Evolutionary conservation across 352 stramenopile genomes (phyloP).

Genomic region (Globisporangium acanthophoron): DNA sequence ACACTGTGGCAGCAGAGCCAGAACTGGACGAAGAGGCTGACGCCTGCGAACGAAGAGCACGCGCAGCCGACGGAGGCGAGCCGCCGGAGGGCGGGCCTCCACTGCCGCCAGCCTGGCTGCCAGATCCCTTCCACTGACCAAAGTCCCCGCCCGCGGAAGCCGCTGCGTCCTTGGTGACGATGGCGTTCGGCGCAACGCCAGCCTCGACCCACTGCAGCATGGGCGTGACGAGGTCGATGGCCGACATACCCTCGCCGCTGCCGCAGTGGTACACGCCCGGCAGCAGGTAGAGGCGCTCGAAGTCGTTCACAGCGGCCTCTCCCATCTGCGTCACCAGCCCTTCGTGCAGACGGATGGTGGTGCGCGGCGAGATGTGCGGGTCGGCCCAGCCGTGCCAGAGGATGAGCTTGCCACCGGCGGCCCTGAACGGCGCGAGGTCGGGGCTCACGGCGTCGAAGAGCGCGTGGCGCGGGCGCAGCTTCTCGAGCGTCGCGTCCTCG

Average conservation of each 20-base stretch:
- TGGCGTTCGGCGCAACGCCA: constrained; percentile 18
- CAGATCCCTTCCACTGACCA: constrained; percentile 5
- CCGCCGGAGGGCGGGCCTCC: no score
- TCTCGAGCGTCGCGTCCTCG: constrained; percentile 26
- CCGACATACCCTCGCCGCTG: constrained; percentile 27
- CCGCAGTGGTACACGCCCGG: constrained; percentile 42
- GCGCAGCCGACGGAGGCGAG: background rate
- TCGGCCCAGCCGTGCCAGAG: constrained; percentile 44
- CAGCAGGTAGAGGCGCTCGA: constrained; percentile 40
- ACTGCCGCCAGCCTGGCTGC: background rate
- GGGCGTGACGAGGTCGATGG: constrained; percentile 35
- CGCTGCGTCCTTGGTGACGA: constrained; percentile 17
- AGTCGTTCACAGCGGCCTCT: constrained; percentile 14
- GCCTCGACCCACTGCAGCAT: constrained; percentile 41
- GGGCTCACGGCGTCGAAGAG: constrained; percentile 33
- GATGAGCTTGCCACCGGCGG: constrained; percentile 34
- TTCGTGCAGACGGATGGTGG: constrained; percentile 40
- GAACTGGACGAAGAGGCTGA: background rate
- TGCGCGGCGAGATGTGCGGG: constrained; percentile 41
- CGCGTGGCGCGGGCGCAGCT: constrained; percentile 23
- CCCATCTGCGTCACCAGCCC: constrained; percentile 28
- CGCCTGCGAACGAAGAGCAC: constrained; percentile 1
- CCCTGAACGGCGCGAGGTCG: constrained; percentile 30
- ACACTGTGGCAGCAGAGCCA: background rate
- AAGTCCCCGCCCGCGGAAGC: background rate